phyloP scores from a whole-genome alignment of 129 eudicot genomes.

The Chrysanthemum seticuspe region DNA sequence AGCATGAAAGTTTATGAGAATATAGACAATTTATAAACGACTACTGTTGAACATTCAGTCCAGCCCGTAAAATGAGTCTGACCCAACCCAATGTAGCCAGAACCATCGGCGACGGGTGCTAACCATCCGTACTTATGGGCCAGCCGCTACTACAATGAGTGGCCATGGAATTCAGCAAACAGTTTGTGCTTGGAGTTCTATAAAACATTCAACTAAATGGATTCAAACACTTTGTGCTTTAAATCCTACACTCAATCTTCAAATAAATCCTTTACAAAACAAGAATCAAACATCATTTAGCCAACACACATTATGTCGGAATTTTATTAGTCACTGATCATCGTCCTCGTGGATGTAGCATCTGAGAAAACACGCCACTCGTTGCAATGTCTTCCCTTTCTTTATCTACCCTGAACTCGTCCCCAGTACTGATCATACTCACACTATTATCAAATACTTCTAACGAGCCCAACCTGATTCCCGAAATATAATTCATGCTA shows the following conservation, averaged over 20 bases:
- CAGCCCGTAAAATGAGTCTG: no score
- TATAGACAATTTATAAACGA: no score
- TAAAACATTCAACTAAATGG: background rate
- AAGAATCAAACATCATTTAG: conserved; percentile 14
- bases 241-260: conserved; percentile 17
- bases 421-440: conserved; percentile 60
- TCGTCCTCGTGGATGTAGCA: conserved; percentile 91
- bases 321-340: conserved; percentile 27
- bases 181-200: no score
- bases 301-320: background rate
- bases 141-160: no score
- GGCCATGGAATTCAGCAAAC: no score
- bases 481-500: conserved; percentile 87
- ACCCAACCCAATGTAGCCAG: no score
- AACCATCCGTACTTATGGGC: no score
- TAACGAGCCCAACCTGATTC: conserved; percentile 54
- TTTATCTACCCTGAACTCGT: conserved; percentile 54
- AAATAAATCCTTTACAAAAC: conserved; percentile 20
- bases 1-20: no score
- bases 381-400: conserved; percentile 79
- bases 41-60: no score
- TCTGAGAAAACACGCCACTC: conserved; percentile 88
- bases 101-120: no score
- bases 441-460: conserved; percentile 74
- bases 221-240: conserved; percentile 19